Base-by-base conservation (phyloP, 257 asterid species). In the Haberlea rhodopensis region DNA sequence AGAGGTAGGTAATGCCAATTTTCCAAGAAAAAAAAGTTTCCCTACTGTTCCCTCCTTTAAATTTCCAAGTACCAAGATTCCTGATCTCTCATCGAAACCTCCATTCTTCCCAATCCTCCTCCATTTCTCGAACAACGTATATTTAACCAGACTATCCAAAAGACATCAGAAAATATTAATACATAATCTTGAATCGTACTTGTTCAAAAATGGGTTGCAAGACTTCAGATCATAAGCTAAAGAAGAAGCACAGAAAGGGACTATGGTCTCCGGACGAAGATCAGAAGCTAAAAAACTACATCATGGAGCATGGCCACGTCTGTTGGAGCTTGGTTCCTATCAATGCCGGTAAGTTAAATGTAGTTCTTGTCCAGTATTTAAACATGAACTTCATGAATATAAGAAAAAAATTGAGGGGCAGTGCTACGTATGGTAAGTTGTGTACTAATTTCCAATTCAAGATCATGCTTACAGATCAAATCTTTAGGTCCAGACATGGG, bases 201-300 rank as follows among this genome's bases (percentile, higher is more conserved):
- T 24, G 57, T 46, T 13, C n/a, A 67, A 73, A 13, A 67, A 87
- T 87, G 95, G 85, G 75, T 46, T 57, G 60, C 27, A 81, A 72
- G 64, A 24, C 53, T 53, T 48, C 31, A 1, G 89, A 80, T 43
- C 51, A 43, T 26, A 82, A 69, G 67, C 51, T 66, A 57, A 86
- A 75, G 72, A 77, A 59, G 69, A 90, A 81, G 80, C 82, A 78
- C 77, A 88, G 73, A 94, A 88, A 83, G 73, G 97, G 96, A 0
- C 58, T 91, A 3, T 91, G 96, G 97, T 86, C 95, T 1, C 95
- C 97, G 0, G 96, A 91, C 37, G 96, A 91, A 78, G 97, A 91
- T 49, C 73, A 76, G 18, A 91, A 81, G 87, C 97, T 91, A 51
- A 88, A 57, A 70, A 76, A 73, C 76, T 78, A 91, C 63, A 67